A percentile compares a stretch with the other conserved stretches of the same genome.
These are phyloP conservation scores for Microcyclosporella mali DNA, from an alignment of 2,329 filamentous ascomycete genomes.

Conservation along the genomic window DNA sequence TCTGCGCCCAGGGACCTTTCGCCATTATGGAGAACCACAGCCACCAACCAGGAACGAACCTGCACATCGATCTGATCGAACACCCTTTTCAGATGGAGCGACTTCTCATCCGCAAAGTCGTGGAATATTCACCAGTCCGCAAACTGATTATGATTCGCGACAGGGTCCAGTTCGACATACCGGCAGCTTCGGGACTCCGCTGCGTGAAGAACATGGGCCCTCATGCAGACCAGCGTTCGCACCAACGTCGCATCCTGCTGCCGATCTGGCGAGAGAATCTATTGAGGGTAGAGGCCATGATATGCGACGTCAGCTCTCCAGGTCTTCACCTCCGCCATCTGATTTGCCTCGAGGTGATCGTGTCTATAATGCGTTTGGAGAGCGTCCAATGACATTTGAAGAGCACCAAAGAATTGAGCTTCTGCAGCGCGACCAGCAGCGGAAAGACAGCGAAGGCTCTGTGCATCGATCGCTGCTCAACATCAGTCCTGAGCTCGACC, in stretches of 20 bases:
- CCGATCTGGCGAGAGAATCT: constrained; percentile 27
- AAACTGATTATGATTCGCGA: constrained; percentile 21
- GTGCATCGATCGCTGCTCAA: constrained; percentile 59
- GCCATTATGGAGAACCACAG: constrained; percentile 23
- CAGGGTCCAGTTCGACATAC: constrained; percentile 19
- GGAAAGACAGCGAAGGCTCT: constrained; percentile 36
- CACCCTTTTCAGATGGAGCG: constrained; percentile 21
- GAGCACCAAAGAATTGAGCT: constrained; percentile 45
- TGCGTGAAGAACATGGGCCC: constrained; percentile 28
- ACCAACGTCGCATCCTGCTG: constrained; percentile 19
- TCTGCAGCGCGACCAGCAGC: constrained; percentile 42
- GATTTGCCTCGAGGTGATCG: constrained; percentile 19
- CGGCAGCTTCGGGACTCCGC: constrained; percentile 21
- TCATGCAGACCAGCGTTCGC: constrained; percentile 26
- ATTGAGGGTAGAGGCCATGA: constrained; percentile 26
- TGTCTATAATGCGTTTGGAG: constrained; percentile 28
- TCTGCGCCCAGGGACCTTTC: constrained; percentile 19
- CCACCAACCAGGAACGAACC: constrained; percentile 14
- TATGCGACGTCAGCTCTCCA: constrained; percentile 23
- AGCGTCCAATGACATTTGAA: constrained; percentile 33
- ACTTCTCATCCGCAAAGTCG: constrained; percentile 26
- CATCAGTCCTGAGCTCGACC: constrained; percentile 65
- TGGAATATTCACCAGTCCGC: constrained; percentile 23
- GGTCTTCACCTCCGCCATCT: constrained; percentile 22
- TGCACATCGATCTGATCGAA: constrained; percentile 19